Percentiles rank a stretch among this genome's conserved stretches.
Conservation (phyloP, 306 rosid species). For the Vigna radiata region DNA sequence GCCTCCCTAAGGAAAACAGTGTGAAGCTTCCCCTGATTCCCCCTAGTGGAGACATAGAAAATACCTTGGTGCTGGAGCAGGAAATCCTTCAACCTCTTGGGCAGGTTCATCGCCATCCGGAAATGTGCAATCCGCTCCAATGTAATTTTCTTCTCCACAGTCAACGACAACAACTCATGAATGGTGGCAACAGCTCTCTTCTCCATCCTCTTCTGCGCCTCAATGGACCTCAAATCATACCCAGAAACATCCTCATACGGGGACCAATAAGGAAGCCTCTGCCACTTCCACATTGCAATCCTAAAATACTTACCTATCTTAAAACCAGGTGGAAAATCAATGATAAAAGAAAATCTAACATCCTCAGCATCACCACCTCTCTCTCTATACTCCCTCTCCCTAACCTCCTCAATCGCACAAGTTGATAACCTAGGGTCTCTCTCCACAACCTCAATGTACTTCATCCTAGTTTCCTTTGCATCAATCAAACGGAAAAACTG, state of each 20-base stretch:
- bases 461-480: constrained; percentile 78
- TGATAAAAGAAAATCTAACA: constrained; percentile 71
- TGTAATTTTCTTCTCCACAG: constrained; percentile 87
- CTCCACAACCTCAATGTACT: constrained; percentile 76
- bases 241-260: constrained; percentile 83
- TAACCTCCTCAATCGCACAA: constrained; percentile 74
- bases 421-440: constrained; percentile 54
- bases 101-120: constrained; percentile 75
- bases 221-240: constrained; percentile 82
- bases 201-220: constrained; percentile 92
- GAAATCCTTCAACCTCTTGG: constrained; percentile 83
- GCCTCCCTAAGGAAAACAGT: constrained; percentile 89
- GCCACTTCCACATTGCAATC: constrained; percentile 95
- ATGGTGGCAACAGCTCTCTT: constrained; percentile 83
- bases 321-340: constrained; percentile 91
- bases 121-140: constrained; percentile 93
- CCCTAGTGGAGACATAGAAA: constrained; percentile 85
- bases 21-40: constrained; percentile 93
- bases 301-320: constrained; percentile 84
- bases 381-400: constrained; percentile 83
- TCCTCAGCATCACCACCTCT: constrained; percentile 81
- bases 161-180: constrained; percentile 77
- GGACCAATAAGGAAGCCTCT: constrained; percentile 87
- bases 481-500: constrained; percentile 69
- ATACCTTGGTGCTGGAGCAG: constrained; percentile 95